phyloP scores from a whole-genome alignment of 1,284 basidiomycete species.

The Ustilago xerochloae region DNA sequence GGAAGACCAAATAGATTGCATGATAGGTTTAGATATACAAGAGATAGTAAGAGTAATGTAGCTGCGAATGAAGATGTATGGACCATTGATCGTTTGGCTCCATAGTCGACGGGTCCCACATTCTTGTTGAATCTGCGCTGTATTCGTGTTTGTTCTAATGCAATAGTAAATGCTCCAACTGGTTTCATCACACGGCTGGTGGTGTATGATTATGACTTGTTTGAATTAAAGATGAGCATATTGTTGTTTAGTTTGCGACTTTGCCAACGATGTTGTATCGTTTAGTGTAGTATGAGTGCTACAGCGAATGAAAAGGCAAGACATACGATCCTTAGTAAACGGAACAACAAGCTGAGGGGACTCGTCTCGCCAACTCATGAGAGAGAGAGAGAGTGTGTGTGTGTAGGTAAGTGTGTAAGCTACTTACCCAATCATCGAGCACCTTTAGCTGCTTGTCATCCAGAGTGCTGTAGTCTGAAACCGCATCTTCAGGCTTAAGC shows the following conservation, averaged over 20 bases:
- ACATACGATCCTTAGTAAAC: not conserved
- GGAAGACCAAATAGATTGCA: conserved; percentile 64
- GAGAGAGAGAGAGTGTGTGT: not conserved
- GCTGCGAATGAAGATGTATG: conserved; percentile 42
- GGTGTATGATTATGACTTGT: too few relatives aligned
- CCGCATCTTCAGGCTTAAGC: conserved; percentile 85
- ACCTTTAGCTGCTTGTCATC: conserved; percentile 82
- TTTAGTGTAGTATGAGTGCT: conserved; percentile 66
- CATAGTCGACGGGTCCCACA: too few relatives aligned
- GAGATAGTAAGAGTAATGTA: conserved; percentile 17
- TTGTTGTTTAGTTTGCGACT: conserved; percentile 27
- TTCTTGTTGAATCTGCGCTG: too few relatives aligned
- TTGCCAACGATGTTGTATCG: conserved; percentile 67
- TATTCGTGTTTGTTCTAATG: too few relatives aligned
- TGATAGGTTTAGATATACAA: conserved; percentile 62
- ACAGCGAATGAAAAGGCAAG: not conserved
- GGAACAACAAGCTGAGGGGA: too few relatives aligned
- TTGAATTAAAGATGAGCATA: not conserved
- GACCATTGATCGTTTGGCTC: conserved; percentile 55
- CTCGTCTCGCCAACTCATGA: too few relatives aligned
- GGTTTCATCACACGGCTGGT: too few relatives aligned
- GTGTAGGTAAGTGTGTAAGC: not conserved
- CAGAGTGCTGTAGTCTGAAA: conserved; percentile 85
- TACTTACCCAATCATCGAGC: conserved; percentile 82
- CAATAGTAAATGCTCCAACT: too few relatives aligned